Evolutionary conservation across 768 basidiomycete species (phyloP), one percentile per base, ranked within the genome.

Genomic region (Amanita brunnescens): DNA sequence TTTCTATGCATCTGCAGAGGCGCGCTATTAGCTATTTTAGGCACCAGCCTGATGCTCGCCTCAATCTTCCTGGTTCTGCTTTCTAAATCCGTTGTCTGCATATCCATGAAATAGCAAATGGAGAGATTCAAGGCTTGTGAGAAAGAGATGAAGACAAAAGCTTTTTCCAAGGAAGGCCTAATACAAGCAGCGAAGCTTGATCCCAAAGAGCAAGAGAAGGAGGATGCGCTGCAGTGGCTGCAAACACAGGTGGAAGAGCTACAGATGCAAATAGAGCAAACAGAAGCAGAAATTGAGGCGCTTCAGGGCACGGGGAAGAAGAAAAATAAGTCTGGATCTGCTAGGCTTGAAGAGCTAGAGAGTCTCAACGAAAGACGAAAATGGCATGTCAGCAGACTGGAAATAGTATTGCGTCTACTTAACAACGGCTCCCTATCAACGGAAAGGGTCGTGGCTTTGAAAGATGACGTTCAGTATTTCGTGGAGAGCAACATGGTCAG

Each of bases 141-240:
- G 74, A 99, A 98, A 74, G 96, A 99, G 71, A 98, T 98, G 95
- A 99, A 99, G 79, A 98, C 96, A 53, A 99, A 99, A 68, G 96
- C 96, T 0, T 99, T 98, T 70, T 97, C 94, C 16, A 99, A 98
- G 64, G 96, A 98, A 68, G 96, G 96, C 37, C 77, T 99, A 37
- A 96, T 87, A 54, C 91, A 93, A 54, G 91, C 92, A 9, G 80
- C 91, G 33, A 92, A 90, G 62, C 83, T 98, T 20, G 96, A 98
- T 68, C 96, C 96, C 49, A 93, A 91, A 63, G 92, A 95, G 52
- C 92, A 96, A 71, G 92, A 94, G 69, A 97, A 97, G 69, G 77
- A 86, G 58, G 95, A 98, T 61, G 81, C 85, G 10, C 86, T 81
- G 13, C 69, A 79, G 51, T 98, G 95, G 92, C 74, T 97, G 12